Base-by-base conservation (phyloP, 2,329 filamentous ascomycete genomes). In the Dendryphion nanum region DNA sequence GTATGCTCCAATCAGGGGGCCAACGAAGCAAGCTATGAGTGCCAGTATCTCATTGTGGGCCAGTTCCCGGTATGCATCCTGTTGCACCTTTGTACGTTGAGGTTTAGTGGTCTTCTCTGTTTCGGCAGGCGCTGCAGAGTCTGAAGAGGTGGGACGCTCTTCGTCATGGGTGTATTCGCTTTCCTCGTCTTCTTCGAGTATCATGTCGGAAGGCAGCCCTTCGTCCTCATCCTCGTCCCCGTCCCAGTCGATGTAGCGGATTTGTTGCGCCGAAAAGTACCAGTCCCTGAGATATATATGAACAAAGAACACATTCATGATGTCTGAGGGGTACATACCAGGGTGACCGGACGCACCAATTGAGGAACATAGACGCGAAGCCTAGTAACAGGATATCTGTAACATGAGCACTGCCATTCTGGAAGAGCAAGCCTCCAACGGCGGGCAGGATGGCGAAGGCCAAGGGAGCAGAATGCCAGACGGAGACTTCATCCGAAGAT, bases 271-370 rank as follows among this genome's bases (percentile, higher is more conserved):
- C 8, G 71, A 66, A 40, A 71, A 68, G 44, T 78, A 77, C 74
- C 75, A 78, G 38, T 76, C 70, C 70, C 70, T 73, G 31, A 24
- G 2, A 13, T 15, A 12, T 30, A 7, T 14, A 30, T 50, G 19
- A 55, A 44, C 37, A 29, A 35, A 19, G 35, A 30, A 38, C 18
- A 20, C n/a, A 8, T 26, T n/a, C n/a, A 26, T n/a, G n/a, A 26
- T 26, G n/a, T 26, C 8, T 26, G 23, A n/a, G n/a, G 8, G n/a
- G 8, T 8, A 51, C 77, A 61, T 71, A 90, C 90, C 91, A 97
- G 52, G 91, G 91, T 50, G 93, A 74, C 39, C 88, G 84, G 30
- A 96, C 85, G 33, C 87, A 90, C 88, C 89, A 96, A 61, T 95
- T 90, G 45, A 97, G 72, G 56, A 96, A 94, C 30, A 96, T 77